These are phyloP conservation scores for Blastocystis sp. DNA, from an alignment of 352 stramenopile genomes.

Conservation along the genomic window DNA sequence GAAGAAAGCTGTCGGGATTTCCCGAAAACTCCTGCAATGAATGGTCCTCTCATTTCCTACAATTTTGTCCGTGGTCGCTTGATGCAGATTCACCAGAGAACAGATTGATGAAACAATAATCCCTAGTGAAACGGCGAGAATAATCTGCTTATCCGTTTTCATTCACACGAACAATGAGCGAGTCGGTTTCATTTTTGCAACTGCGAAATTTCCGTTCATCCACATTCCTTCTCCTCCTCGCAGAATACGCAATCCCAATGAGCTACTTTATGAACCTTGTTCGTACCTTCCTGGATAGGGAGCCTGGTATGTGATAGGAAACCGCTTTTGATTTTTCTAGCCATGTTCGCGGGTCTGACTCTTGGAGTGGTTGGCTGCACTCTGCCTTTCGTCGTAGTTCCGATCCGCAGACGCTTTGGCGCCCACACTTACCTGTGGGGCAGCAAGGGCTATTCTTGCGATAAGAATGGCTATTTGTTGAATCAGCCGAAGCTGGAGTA, in stretches of 20 bases:
- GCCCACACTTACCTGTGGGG: slow-evolving; percentile 20
- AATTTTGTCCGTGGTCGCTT: too few species aligned
- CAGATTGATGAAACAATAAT: too few species aligned
- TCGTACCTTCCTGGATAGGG: slow-evolving; percentile 52
- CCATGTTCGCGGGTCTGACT: slow-evolving; percentile 26
- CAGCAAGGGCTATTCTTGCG: slow-evolving; percentile 41
- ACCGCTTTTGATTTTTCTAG: not conserved
- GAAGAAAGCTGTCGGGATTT: too few species aligned
- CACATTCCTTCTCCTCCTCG: not conserved
- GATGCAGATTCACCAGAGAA: too few species aligned
- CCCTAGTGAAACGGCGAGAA: too few species aligned
- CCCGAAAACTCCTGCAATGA: too few species aligned
- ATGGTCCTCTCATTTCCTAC: too few species aligned
- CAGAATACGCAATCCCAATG: not conserved
- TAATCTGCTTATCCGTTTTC: too few species aligned
- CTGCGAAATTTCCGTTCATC: too few species aligned
- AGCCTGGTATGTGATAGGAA: slow-evolving; percentile 8
- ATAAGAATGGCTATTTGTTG: slow-evolving; percentile 34
- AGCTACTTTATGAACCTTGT: slow-evolving; percentile 44
- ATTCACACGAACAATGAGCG: too few species aligned
- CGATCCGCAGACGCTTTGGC: slow-evolving; percentile 19
- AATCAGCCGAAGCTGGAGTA: slow-evolving; percentile 1
- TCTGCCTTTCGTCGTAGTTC: slow-evolving; percentile 22
- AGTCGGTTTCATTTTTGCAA: too few species aligned
- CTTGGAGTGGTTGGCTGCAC: slow-evolving; percentile 24